Percentiles rank a stretch among this genome's conserved stretches.
Evolutionary conservation across 345 rosid species (phyloP).

Genomic region (Salix koriyanagi): DNA sequence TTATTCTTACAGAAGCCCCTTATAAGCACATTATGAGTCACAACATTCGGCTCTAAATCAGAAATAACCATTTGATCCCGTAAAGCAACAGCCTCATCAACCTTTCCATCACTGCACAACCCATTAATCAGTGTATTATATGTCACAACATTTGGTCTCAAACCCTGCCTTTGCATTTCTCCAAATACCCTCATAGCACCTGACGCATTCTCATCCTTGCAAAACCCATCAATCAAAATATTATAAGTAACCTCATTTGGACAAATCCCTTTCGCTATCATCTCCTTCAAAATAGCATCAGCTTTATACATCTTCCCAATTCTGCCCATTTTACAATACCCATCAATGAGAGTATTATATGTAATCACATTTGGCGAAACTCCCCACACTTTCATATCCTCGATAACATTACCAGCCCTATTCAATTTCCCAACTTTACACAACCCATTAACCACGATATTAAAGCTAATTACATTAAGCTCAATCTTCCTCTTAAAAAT

Average conservation of each 20-base stretch:
- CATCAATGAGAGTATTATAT: constrained; percentile 64
- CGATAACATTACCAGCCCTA: constrained; percentile 56
- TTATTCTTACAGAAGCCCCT: constrained; percentile 66
- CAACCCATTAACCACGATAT: constrained; percentile 50
- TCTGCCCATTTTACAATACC: constrained; percentile 63
- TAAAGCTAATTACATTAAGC: constrained; percentile 45
- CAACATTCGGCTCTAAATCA: constrained; percentile 48
- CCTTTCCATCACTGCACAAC: constrained; percentile 43
- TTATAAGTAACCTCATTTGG: constrained; percentile 63
- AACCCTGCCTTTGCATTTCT: constrained; percentile 66
- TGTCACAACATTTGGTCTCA: constrained; percentile 51
- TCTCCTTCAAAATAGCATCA: constrained; percentile 60
- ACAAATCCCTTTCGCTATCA: constrained; percentile 45
- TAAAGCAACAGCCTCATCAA: constrained; percentile 49
- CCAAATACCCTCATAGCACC: constrained; percentile 54
- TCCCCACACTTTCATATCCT: constrained; percentile 65
- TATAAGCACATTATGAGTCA: constrained; percentile 64
- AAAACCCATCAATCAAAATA: constrained; percentile 74
- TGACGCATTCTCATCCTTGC: constrained; percentile 55
- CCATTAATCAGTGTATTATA: constrained; percentile 60
- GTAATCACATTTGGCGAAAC: constrained; percentile 48
- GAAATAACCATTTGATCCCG: constrained; percentile 48
- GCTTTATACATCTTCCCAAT: constrained; percentile 75
- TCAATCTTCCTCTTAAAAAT: constrained; percentile 60
- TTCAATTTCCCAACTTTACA: constrained; percentile 74